Base-by-base conservation (phyloP, 192 early-diverging fungal species). In the Geranomyces michiganensis region DNA sequence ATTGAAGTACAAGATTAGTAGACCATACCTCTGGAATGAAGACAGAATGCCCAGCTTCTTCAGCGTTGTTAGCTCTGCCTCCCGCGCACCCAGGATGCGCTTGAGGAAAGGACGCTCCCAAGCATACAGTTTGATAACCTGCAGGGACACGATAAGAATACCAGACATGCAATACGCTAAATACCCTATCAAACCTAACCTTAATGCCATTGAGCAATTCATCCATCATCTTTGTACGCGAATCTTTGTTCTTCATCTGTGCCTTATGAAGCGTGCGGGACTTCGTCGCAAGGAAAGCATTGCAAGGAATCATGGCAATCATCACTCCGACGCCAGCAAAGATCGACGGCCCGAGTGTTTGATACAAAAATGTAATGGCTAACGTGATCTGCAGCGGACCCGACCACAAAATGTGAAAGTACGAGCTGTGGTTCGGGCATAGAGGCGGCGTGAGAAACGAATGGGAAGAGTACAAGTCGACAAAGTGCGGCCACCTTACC, bases 121-220 rank as follows among this genome's bases (percentile, higher is more conserved):
- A 27, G 96, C 94, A 73, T 96, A 98, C 31, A 98, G 81, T 74
- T 96, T 98, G 83, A 98, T 96, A 21, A 98, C 36, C 36, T 41
- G 36, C 36, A 41, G 3, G 36, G 19, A 48, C 24, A 69, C 45
- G 30, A 70, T 77, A n/a, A 33, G 27, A 62, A 31, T 10, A 41
- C 36, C 5, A 41, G 5, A 0, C 9, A 0, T 9, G 21, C 60
- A 33, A 9, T 1, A 9, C 0, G 55, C 10, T 56, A 56, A 30
- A 56, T 0, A 0, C 17, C 26, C 24, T 19, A 56, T 56, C 1
- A 41, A 41, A 10, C 3, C 36, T 41, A 41, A 41, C 66, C 43
- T 92, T 92, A 68, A 96, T 94, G 43, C 94, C 96, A 58, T 90
- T 91, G 70, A 98, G 73, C 13, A 92, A 73, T 80, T 98, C 96